Percentiles rank a stretch among this genome's conserved stretches.
Conservation (phyloP, 2,329 filamentous ascomycete species). For the Trichoderma afroharzianum region DNA sequence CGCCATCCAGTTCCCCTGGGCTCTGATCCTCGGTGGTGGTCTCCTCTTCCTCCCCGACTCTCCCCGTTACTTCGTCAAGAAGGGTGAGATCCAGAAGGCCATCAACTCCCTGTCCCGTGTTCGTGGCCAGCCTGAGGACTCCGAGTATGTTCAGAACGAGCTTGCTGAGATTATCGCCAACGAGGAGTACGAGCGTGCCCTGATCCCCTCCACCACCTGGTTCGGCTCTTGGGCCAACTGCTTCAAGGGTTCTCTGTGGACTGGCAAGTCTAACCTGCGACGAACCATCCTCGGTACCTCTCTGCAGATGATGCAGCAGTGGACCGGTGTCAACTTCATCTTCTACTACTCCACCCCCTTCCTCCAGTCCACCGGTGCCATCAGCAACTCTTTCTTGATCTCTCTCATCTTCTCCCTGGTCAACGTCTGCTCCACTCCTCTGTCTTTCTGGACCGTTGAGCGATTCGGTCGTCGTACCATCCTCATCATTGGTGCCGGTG, state of each 20-base stretch:
- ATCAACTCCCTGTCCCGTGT: slow-evolving; percentile 60
- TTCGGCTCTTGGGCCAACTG: slow-evolving; percentile 65
- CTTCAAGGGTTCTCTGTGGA: slow-evolving; percentile 61
- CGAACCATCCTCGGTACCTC: slow-evolving; percentile 68
- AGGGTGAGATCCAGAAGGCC: slow-evolving; percentile 64
- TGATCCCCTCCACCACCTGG: slow-evolving; percentile 64
- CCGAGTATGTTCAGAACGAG: slow-evolving; percentile 73
- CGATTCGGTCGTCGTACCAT: slow-evolving; percentile 75
- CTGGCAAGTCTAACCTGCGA: slow-evolving; percentile 64
- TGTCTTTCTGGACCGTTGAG: slow-evolving; percentile 87
- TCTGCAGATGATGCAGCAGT: slow-evolving; percentile 78
- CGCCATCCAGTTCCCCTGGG: slow-evolving; percentile 75
- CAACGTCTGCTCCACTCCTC: slow-evolving; percentile 79
- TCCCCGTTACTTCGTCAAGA: slow-evolving; percentile 81
- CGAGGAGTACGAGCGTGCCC: slow-evolving; percentile 74
- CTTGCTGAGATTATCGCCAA: slow-evolving; percentile 85
- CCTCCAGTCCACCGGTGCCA: slow-evolving; percentile 73
- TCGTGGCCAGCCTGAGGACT: slow-evolving; percentile 69
- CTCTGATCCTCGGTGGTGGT: slow-evolving; percentile 67
- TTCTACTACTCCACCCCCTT: slow-evolving; percentile 85
- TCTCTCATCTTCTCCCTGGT: slow-evolving; percentile 82
- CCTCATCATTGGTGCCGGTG: slow-evolving; percentile 72
- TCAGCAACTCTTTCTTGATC: slow-evolving; percentile 76
- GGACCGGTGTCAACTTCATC: slow-evolving; percentile 90
- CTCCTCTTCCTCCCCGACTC: slow-evolving; percentile 79